phyloP scores from a whole-genome alignment of 371 early-diverging fungal species.

The Ordospora pajunii region DNA sequence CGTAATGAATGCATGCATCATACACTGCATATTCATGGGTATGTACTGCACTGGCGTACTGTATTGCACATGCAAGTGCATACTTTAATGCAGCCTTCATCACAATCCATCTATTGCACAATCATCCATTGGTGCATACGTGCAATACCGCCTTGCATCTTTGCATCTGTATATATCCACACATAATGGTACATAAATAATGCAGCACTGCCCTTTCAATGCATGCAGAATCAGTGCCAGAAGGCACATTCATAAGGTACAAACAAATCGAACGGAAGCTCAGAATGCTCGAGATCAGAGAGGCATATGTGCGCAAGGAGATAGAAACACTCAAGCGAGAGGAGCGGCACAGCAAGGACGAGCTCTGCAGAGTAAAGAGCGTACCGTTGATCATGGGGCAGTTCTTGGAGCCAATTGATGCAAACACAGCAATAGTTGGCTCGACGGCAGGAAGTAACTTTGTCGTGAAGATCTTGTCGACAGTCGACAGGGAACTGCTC shows the following conservation, averaged over 20 bases:
- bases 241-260: constrained; percentile 14
- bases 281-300: constrained; percentile 86
- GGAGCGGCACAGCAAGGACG: constrained; percentile 74
- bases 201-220: not conserved
- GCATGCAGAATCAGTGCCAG: not conserved
- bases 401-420: constrained; percentile 94
- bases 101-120: too few species aligned
- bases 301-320: constrained; percentile 94
- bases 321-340: constrained; percentile 90
- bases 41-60: too few species aligned
- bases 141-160: too few species aligned
- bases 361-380: constrained; percentile 92
- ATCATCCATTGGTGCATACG: too few species aligned
- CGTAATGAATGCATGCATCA: too few species aligned
- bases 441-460: constrained; percentile 88
- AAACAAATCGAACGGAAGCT: constrained; percentile 61
- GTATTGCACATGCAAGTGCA: too few species aligned
- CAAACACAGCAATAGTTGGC: constrained; percentile 87
- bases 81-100: too few species aligned
- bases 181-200: not conserved
- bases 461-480: constrained; percentile 86
- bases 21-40: too few species aligned
- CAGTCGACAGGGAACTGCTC: constrained; percentile 90
- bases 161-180: too few species aligned
- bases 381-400: constrained; percentile 97